phyloP scores from a whole-genome alignment of 129 eudicot species.

The Mikania micrantha region DNA sequence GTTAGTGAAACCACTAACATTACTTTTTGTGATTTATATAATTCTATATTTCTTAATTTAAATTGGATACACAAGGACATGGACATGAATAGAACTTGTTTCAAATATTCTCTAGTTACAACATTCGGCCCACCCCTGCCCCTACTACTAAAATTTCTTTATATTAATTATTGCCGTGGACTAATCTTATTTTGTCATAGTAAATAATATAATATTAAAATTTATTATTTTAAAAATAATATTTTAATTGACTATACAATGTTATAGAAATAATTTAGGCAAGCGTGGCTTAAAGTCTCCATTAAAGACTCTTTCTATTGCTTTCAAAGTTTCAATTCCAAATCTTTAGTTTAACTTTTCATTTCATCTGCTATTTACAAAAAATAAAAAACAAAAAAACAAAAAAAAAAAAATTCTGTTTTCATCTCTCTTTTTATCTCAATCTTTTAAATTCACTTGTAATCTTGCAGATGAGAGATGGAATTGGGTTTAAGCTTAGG shows the following conservation, averaged over 20 bases:
- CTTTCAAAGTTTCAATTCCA: slow-evolving; percentile 36
- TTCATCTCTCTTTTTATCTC: slow-evolving; percentile 2
- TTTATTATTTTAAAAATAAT: background rate
- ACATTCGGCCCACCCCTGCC: slow-evolving; percentile 43
- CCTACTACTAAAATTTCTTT: slow-evolving; percentile 22
- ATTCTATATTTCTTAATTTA: too few species aligned
- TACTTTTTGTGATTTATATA: too few species aligned
- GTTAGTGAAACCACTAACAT: too few species aligned
- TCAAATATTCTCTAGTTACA: slow-evolving; percentile 22
- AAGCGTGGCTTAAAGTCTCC: slow-evolving; percentile 52
- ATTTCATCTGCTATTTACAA: too few species aligned
- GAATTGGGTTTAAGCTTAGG: slow-evolving; percentile 76
- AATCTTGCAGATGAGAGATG: slow-evolving; percentile 30
- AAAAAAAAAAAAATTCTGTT: too few species aligned
- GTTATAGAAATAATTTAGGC: background rate
- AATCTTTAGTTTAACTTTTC: slow-evolving; percentile 14
- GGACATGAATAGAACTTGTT: too few species aligned
- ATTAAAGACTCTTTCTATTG: slow-evolving; percentile 52
- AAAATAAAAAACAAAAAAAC: too few species aligned
- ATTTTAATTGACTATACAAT: background rate
- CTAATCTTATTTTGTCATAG: slow-evolving; percentile 15
- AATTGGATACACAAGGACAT: too few species aligned
- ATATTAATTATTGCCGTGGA: slow-evolving; percentile 34
- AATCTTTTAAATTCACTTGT: background rate
- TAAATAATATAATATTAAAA: background rate